Evolutionary conservation across 1,284 basidiomycete species (phyloP).

Genomic region (Schizopora paradoxa): DNA sequence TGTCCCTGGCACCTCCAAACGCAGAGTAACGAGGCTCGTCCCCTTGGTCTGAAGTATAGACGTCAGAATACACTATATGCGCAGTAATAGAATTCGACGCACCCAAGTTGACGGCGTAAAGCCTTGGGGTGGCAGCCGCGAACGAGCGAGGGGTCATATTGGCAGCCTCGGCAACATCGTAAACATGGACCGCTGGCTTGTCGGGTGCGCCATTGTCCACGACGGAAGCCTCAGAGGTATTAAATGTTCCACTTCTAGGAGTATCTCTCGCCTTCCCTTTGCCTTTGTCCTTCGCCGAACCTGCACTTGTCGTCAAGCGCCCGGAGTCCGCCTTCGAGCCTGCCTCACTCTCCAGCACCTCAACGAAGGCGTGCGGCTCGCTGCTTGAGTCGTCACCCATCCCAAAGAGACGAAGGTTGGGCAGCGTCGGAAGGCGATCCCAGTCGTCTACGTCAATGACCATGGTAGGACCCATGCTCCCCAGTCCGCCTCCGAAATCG

Average conservation of each 20-base stretch:
- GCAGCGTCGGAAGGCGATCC: constrained; percentile 43
- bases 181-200: constrained; percentile 61
- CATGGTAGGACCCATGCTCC: constrained; percentile 23
- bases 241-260: constrained; percentile 23
- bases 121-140: no score
- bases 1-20: neutral
- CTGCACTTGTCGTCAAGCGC: no score
- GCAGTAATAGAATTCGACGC: no score
- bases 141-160: constrained; percentile 1
- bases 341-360: constrained; percentile 49
- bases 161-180: constrained; percentile 29
- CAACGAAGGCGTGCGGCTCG: constrained; percentile 58
- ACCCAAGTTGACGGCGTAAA: no score
- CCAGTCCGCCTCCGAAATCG: constrained; percentile 3
- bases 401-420: constrained; percentile 29
- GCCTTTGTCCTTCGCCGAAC: constrained; percentile 39
- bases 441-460: constrained; percentile 59
- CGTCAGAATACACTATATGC: no score
- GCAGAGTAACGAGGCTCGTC: neutral
- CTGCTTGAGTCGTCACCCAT: constrained; percentile 23
- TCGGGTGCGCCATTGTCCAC: constrained; percentile 43
- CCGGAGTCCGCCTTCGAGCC: constrained; percentile 24
- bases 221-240: constrained; percentile 51
- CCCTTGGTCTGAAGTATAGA: neutral
- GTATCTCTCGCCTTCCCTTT: constrained; percentile 40